Percentiles rank a stretch among this genome's conserved stretches.
Evolutionary conservation across 2,329 filamentous ascomycete species (phyloP).

Genomic region (Onygenales sp.): DNA sequence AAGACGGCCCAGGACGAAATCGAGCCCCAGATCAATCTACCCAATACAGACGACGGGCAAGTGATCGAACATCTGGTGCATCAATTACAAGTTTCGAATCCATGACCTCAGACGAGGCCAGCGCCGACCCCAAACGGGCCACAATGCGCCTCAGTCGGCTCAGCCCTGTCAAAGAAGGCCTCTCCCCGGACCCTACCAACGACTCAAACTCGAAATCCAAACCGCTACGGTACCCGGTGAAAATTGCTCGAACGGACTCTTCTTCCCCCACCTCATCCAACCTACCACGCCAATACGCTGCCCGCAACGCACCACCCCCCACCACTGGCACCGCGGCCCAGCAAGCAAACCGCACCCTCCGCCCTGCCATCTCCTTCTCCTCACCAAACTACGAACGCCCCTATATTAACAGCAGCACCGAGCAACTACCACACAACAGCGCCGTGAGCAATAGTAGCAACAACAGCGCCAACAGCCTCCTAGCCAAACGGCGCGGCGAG

Average conservation of each 20-base stretch:
- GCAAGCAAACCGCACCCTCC: too few relatives aligned
- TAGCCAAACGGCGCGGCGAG: constrained; percentile 16
- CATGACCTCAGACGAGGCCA: constrained; percentile 17
- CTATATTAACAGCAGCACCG: neutral
- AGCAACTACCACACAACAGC: neutral
- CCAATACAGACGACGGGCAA: constrained; percentile 3
- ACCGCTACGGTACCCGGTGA: neutral
- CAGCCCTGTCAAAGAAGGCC: constrained; percentile 14
- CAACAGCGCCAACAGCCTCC: constrained; percentile 8
- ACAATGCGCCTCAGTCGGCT: constrained; percentile 15
- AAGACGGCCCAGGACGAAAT: neutral
- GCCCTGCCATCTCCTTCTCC: too few relatives aligned
- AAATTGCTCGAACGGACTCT: neutral
- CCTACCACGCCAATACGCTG: neutral
- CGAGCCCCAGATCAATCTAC: neutral
- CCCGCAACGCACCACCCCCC: too few relatives aligned
- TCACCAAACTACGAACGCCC: too few relatives aligned
- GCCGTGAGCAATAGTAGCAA: constrained; percentile 3
- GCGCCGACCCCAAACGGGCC: constrained; percentile 11
- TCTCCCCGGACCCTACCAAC: neutral
- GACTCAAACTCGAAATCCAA: neutral
- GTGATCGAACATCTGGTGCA: constrained; percentile 4
- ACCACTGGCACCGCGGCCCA: too few relatives aligned
- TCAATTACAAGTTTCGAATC: constrained; percentile 17
- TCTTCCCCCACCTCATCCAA: too few relatives aligned